Conservation (phyloP, 2,329 filamentous ascomycete species). For the Polychaeton citri region DNA sequence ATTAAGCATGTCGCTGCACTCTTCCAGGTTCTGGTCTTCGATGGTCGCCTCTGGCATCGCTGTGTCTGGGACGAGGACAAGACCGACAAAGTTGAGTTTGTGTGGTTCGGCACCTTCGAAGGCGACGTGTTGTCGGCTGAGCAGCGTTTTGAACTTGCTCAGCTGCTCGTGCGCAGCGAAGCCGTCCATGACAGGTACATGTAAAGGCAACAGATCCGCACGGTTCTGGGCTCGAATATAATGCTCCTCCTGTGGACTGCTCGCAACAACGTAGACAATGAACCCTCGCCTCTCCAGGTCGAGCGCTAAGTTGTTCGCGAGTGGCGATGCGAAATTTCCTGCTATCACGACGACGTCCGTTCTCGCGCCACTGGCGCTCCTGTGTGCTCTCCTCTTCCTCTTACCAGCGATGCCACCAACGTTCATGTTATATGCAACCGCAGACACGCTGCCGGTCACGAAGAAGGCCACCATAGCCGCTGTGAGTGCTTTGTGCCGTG, state of each 20-base stretch:
- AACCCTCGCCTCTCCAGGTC: conserved; percentile 87
- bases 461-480: conserved; percentile 58
- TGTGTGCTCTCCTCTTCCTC: conserved; percentile 60
- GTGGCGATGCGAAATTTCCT: conserved; percentile 62
- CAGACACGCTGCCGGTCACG: conserved; percentile 42
- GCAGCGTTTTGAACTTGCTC: conserved; percentile 56
- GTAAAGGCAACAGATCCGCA: conserved; percentile 67
- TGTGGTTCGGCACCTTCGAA: conserved; percentile 65
- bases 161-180: conserved; percentile 55
- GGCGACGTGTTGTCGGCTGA: conserved; percentile 62
- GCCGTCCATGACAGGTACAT: conserved; percentile 69
- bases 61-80: conserved; percentile 72
- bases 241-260: conserved; percentile 71
- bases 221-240: conserved; percentile 63
- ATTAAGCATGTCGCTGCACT: conserved; percentile 82
- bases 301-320: conserved; percentile 68
- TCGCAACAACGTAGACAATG: conserved; percentile 82
- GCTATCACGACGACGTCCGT: conserved; percentile 81
- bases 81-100: conserved; percentile 60
- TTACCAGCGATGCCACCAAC: conserved; percentile 39
- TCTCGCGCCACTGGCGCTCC: conserved; percentile 69
- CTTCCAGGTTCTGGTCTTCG: conserved; percentile 69
- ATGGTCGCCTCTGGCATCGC: conserved; percentile 71
- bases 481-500: conserved; percentile 58
- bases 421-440: conserved; percentile 44